Base-by-base conservation (phyloP, 495 filamentous ascomycete species). In the Hamigera avellanea region DNA sequence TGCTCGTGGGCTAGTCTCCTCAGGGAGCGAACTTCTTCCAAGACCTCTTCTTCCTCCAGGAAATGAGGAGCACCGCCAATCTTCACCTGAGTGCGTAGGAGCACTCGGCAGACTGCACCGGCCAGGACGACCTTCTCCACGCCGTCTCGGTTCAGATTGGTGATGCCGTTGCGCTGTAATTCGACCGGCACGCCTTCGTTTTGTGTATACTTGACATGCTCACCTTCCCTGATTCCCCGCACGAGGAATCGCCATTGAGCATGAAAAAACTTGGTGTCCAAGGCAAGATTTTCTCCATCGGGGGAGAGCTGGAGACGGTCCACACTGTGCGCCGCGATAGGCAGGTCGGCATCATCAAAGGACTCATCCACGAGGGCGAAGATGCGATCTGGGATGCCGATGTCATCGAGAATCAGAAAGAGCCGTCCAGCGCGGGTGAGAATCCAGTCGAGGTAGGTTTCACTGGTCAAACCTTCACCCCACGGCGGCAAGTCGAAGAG, bases 391-490 rank as follows among this genome's bases (percentile, higher is more conserved):
- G 88, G 79, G 9, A 86, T 73, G 0, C 80, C 84, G 33, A 94
- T 66, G 39, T 88, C 81, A 27, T 77, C 67, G 21, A 95, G 69
- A 21, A 87, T 83, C 21, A 96, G 69, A 45, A 93, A 96, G 36
- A 93, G 70, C 37, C 78, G 73, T 43, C 73, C 80, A 3, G 84
- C 80, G 46, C 79, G 81, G 41, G 80, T 62, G 34, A 93, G 64
- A 40, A 96, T 93, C 83, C 84, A 93, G 45, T 95, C 88, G 57
- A 85, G 78, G 50, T 95, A 96, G 1, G 86, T 93, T 44, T 85
- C 80, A 48, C 86, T 83, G 1, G 87, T 95, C 44, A 95, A 56
- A 9, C 80, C 83, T 49, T 88, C 86, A n/a, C 86, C 87, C 59
- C 91, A 94, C 13, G 71, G 71, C 25, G 88, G 59, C 0, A 78